These are phyloP conservation scores for Camelina sativa DNA, from an alignment of 345 rosid genomes.

Conservation along the genomic window DNA sequence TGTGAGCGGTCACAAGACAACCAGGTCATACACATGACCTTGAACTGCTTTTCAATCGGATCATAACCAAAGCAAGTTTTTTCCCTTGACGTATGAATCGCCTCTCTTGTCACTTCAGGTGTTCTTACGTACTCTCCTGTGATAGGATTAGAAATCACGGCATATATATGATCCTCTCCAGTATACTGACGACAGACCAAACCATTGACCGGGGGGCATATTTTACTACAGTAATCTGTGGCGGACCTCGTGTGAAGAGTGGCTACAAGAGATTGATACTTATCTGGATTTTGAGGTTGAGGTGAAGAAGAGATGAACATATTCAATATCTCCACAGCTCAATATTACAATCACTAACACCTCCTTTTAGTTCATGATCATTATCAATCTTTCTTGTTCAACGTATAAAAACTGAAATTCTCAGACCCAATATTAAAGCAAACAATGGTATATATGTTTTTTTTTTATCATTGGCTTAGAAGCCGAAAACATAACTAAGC, in stretches of 20 bases:
- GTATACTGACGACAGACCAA: background rate
- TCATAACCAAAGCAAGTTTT: background rate
- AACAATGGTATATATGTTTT: too few species aligned
- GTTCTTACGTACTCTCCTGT: background rate
- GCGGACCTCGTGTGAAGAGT: background rate
- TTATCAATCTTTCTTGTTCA: too few species aligned
- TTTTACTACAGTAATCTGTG: background rate
- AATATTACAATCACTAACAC: too few species aligned
- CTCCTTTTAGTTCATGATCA: too few species aligned
- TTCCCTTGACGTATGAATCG: background rate
- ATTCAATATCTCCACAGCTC: too few species aligned
- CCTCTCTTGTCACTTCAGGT: background rate
- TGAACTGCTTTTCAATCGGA: background rate
- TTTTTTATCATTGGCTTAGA: too few species aligned
- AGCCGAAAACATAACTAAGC: too few species aligned
- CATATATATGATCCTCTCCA: background rate
- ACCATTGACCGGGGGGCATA: background rate
- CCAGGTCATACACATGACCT: background rate
- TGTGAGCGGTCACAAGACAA: background rate
- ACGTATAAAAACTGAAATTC: too few species aligned
- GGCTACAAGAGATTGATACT: background rate
- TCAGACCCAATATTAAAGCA: too few species aligned
- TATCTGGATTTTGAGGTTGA: background rate
- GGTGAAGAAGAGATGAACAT: background rate
- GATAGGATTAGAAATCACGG: slow-evolving; percentile 4